These are phyloP conservation scores for Kluyveromyces sp. DNA, from an alignment of 1,139 yeast species.

Conservation along the genomic window DNA sequence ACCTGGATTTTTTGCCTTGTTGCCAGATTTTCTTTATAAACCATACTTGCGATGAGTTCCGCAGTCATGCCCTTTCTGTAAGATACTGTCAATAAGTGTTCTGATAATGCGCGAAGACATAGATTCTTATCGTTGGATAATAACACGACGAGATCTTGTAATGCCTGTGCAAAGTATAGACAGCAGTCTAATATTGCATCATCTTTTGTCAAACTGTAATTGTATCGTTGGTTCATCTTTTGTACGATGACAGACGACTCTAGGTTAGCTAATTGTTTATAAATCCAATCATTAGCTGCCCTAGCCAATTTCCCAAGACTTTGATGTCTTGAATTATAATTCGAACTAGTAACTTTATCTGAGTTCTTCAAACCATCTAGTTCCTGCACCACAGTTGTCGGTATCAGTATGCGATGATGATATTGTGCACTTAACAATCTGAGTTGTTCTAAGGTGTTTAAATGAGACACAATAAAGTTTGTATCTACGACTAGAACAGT, in stretches of 20 bases:
- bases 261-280: constrained; percentile 45
- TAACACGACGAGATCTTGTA: constrained; percentile 47
- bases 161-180: constrained; percentile 44
- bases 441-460: constrained; percentile 47
- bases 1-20: neutral
- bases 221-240: constrained; percentile 45
- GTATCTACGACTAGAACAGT: constrained; percentile 61
- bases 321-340: constrained; percentile 2
- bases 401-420: constrained; percentile 52
- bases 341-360: constrained; percentile 9
- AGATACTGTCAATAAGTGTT: constrained; percentile 62
- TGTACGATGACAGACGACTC: constrained; percentile 58
- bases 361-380: constrained; percentile 69
- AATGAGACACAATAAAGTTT: constrained; percentile 63
- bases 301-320: constrained; percentile 57
- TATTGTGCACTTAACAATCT: constrained; percentile 35
- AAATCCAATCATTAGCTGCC: constrained; percentile 75
- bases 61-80: constrained; percentile 56
- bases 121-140: constrained; percentile 79
- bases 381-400: constrained; percentile 63
- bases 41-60: constrained; percentile 44
- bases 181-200: constrained; percentile 87
- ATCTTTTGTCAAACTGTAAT: constrained; percentile 45
- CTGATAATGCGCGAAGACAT: constrained; percentile 66
- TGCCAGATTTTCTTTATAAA: constrained; percentile 36